Conservation (phyloP, 2,329 filamentous ascomycete species). For the Clonostachys rhizophaga region DNA sequence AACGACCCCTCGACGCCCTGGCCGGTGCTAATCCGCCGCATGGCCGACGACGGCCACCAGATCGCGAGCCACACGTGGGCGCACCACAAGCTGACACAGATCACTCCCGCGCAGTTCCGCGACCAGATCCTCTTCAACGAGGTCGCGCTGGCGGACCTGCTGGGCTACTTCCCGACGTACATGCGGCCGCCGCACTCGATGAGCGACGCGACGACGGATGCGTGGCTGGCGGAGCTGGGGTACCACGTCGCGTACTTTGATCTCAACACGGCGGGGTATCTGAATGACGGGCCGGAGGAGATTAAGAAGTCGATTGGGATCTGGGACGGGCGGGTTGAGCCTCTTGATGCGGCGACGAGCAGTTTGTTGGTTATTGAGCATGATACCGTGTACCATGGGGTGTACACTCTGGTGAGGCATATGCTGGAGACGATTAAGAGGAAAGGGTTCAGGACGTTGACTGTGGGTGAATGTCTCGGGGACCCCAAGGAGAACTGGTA, state of each 20-base stretch:
- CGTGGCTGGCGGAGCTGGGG: slow-evolving; percentile 34
- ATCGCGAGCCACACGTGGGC: slow-evolving; percentile 49
- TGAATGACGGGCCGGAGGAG: slow-evolving; percentile 41
- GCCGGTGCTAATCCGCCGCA: slow-evolving; percentile 31
- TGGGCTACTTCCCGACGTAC: slow-evolving; percentile 34
- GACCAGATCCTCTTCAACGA: slow-evolving; percentile 37
- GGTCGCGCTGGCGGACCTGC: slow-evolving; percentile 31
- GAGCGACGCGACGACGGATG: slow-evolving; percentile 30
- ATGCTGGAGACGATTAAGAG: slow-evolving; percentile 31
- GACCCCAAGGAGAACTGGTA: slow-evolving; percentile 40
- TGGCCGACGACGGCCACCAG: slow-evolving; percentile 52
- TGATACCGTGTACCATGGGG: slow-evolving; percentile 40
- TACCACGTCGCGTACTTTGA: slow-evolving; percentile 58
- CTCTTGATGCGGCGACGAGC: slow-evolving; percentile 5
- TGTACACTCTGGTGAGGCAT: slow-evolving; percentile 33
- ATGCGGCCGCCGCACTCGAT: slow-evolving; percentile 42
- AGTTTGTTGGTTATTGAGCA: slow-evolving; percentile 43
- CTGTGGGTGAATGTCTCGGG: slow-evolving; percentile 45
- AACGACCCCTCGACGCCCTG: slow-evolving; percentile 28
- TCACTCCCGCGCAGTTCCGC: slow-evolving; percentile 23
- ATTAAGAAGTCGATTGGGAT: slow-evolving; percentile 39
- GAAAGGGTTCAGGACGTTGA: slow-evolving; percentile 39
- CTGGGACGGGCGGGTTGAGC: slow-evolving; percentile 29
- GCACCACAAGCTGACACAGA: slow-evolving; percentile 33
- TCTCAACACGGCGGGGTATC: slow-evolving; percentile 56